These are phyloP conservation scores for Colletotrichum tropicicola DNA, from an alignment of 2,329 filamentous ascomycete species.

Conservation along the genomic window DNA sequence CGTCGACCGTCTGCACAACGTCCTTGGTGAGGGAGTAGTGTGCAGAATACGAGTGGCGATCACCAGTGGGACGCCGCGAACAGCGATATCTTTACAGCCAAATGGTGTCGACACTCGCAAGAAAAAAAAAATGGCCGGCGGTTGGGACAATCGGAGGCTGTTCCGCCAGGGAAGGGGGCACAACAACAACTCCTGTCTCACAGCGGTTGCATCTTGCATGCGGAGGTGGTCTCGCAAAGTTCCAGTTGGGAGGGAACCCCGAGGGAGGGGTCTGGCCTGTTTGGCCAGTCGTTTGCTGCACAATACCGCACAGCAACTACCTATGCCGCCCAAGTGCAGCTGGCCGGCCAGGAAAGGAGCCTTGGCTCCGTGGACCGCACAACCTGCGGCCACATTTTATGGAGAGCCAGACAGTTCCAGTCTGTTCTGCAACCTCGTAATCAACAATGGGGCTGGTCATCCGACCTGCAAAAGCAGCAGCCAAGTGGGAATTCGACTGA, in stretches of 20 bases:
- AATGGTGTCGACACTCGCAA: constrained; percentile 4
- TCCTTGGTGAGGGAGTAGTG: neutral
- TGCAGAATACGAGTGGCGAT: constrained; percentile 32
- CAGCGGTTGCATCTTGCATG: neutral
- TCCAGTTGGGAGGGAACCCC: neutral
- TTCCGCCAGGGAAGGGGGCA: neutral
- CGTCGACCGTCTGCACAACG: constrained; percentile 11
- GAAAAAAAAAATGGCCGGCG: neutral
- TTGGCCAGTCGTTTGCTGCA: constrained; percentile 8
- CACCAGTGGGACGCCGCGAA: constrained; percentile 17
- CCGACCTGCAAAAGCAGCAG: constrained; percentile 15
- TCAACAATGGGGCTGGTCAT: constrained; percentile 25
- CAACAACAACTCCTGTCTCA: neutral
- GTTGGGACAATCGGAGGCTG: constrained; percentile 6
- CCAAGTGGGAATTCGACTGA: constrained; percentile 13
- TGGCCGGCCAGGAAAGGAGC: neutral
- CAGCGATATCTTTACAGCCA: constrained; percentile 3
- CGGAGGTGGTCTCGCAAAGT: constrained; percentile 24
- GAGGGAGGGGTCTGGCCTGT: constrained; percentile 10
- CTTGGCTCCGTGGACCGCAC: constrained; percentile 1
- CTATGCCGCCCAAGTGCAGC: neutral
- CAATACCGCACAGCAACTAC: neutral
- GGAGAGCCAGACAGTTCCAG: constrained; percentile 19
- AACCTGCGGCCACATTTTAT: constrained; percentile 6
- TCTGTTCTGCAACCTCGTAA: constrained; percentile 29